Evolutionary conservation across 495 filamentous ascomycete genomes (phyloP).

Genomic region (Aspergillus funiculosus): DNA sequence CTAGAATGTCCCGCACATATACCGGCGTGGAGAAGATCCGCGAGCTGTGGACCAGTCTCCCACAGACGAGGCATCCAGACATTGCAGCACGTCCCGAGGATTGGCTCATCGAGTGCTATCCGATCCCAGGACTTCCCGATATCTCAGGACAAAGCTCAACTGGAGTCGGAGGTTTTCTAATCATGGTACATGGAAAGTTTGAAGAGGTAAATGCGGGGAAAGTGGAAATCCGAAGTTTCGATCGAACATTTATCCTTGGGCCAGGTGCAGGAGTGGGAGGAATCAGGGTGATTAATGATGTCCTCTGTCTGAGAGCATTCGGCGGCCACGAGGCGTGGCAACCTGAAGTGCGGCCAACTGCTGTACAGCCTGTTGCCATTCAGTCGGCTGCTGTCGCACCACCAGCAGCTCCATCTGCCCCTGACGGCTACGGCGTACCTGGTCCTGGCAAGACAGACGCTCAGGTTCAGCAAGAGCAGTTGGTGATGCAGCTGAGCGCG

Average conservation of each 20-base stretch:
- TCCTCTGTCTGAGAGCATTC: slow-evolving; percentile 63
- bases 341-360: slow-evolving; percentile 32
- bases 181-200: slow-evolving; percentile 77
- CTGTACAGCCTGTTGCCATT: slow-evolving; percentile 12
- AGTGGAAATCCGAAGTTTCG: slow-evolving; percentile 67
- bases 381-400: slow-evolving; percentile 4
- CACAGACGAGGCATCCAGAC: slow-evolving; percentile 69
- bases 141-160: slow-evolving; percentile 54
- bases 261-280: slow-evolving; percentile 58
- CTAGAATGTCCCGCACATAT: slow-evolving; percentile 59
- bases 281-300: slow-evolving; percentile 76
- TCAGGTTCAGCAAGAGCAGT: slow-evolving; percentile 52
- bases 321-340: slow-evolving; percentile 58
- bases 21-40: slow-evolving; percentile 61
- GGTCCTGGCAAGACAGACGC: slow-evolving; percentile 35
- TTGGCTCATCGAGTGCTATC: slow-evolving; percentile 79
- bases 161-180: slow-evolving; percentile 71
- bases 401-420: slow-evolving; percentile 21
- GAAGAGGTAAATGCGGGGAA: slow-evolving; percentile 60
- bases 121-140: slow-evolving; percentile 65
- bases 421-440: slow-evolving; percentile 39
- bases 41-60: slow-evolving; percentile 62
- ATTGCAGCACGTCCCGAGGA: slow-evolving; percentile 53
- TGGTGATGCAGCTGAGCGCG: slow-evolving; percentile 59
- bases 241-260: slow-evolving; percentile 76